Evolutionary conservation across 495 filamentous ascomycete species (phyloP).

Genomic region (Penicillium subrubescens): DNA sequence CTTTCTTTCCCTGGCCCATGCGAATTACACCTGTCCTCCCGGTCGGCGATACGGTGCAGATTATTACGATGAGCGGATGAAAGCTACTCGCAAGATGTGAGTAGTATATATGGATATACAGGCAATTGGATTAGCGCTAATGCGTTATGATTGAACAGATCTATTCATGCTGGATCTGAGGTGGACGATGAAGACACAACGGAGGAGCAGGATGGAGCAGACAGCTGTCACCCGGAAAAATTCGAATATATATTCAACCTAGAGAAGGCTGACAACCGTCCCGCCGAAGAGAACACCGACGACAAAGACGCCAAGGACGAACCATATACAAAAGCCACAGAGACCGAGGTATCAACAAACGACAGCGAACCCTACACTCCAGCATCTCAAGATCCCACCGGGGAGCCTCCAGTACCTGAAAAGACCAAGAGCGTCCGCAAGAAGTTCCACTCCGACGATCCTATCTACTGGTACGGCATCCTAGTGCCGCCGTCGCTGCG

Average conservation of each 20-base stretch:
- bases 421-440: slow-evolving; percentile 21
- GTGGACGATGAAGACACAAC: slow-evolving; percentile 5
- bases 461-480: slow-evolving; percentile 72
- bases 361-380: not conserved
- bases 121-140: not conserved
- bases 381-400: not conserved
- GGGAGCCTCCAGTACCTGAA: not conserved
- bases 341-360: slow-evolving; percentile 1
- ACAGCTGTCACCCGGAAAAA: not conserved
- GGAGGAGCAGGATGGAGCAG: not conserved
- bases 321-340: not conserved
- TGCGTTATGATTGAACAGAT: slow-evolving; percentile 17
- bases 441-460: slow-evolving; percentile 49
- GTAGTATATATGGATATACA: slow-evolving; percentile 4
- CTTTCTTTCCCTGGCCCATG: slow-evolving; percentile 62
- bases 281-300: slow-evolving; percentile 15
- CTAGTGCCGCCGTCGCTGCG: slow-evolving; percentile 62
- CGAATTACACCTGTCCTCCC: slow-evolving; percentile 68
- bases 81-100: slow-evolving; percentile 55
- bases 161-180: slow-evolving; percentile 20
- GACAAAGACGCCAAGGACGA: slow-evolving; percentile 6
- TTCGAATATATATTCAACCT: slow-evolving; percentile 21
- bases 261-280: slow-evolving; percentile 2
- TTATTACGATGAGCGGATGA: slow-evolving; percentile 74
- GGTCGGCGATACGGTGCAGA: slow-evolving; percentile 66